Percentiles rank a stretch among this genome's conserved stretches.
These are phyloP conservation scores for Raffaelea albimanens DNA, from an alignment of 2,329 filamentous ascomycete species.

Conservation along the genomic window DNA sequence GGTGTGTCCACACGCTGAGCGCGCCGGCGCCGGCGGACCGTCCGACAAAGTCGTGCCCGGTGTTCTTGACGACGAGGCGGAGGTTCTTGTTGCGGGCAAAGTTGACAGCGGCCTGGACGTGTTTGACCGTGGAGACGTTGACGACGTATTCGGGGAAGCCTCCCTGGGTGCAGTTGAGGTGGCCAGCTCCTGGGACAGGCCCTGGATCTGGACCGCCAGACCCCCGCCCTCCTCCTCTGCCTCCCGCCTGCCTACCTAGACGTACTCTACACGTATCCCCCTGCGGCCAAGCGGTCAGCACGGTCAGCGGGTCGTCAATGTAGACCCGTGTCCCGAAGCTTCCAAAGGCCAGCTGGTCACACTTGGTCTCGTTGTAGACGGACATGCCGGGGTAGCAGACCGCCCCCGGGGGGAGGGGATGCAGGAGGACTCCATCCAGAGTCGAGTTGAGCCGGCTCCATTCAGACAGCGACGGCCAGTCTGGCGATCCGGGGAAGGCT, in stretches of 20 bases:
- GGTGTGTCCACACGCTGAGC: constrained; percentile 39
- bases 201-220: too few species aligned
- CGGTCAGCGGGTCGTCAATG: constrained; percentile 22
- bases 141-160: constrained; percentile 29
- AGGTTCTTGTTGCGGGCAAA: constrained; percentile 29
- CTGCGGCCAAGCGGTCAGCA: constrained; percentile 23
- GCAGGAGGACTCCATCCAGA: constrained; percentile 22
- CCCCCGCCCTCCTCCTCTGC: too few species aligned
- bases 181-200: too few species aligned
- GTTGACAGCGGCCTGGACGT: constrained; percentile 29
- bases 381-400: constrained; percentile 23
- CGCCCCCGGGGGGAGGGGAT: constrained; percentile 22
- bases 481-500: constrained; percentile 18
- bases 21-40: constrained; percentile 35
- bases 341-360: constrained; percentile 19
- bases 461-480: constrained; percentile 21
- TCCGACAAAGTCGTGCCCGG: constrained; percentile 36
- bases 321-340: constrained; percentile 17
- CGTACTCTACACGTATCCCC: constrained; percentile 25
- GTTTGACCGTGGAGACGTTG: constrained; percentile 24
- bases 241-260: constrained; percentile 4
- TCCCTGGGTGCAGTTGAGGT: constrained; percentile 26
- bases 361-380: constrained; percentile 19
- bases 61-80: constrained; percentile 32
- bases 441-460: constrained; percentile 20